Evolutionary conservation across 139 green algal genomes (phyloP).

Genomic region (Picochlorum sp.): DNA sequence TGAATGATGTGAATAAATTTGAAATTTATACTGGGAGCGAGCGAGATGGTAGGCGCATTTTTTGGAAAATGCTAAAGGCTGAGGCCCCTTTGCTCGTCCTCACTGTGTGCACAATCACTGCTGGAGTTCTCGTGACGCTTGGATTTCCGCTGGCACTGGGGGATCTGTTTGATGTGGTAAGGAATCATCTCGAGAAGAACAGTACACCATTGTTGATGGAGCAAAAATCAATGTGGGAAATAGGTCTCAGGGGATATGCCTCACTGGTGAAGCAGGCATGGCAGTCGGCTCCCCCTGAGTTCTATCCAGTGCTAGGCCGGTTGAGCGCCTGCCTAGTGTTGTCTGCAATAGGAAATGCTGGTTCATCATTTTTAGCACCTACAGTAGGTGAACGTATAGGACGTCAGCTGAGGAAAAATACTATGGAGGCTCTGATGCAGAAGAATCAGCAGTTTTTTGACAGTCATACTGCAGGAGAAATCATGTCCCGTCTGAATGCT

Average conservation of each 20-base stretch:
- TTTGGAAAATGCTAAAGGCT: conserved; percentile 5
- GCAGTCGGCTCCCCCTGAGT: conserved; percentile 2
- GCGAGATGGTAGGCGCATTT: too few relatives aligned
- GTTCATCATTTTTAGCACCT: conserved; percentile 5
- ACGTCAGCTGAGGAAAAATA: conserved; percentile 1
- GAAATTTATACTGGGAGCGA: too few relatives aligned
- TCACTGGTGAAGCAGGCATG: not conserved
- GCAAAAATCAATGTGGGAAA: not conserved
- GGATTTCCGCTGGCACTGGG: conserved; percentile 18
- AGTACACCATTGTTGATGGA: not conserved
- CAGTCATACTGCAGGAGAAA: conserved; percentile 8
- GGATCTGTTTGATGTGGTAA: conserved; percentile 18
- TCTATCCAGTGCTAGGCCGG: not conserved
- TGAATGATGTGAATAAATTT: too few relatives aligned
- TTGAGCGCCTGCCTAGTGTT: conserved; percentile 14
- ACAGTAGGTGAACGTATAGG: conserved; percentile 20
- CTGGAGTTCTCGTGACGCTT: conserved; percentile 5
- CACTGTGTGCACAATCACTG: not conserved
- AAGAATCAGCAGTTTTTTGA: conserved; percentile 19
- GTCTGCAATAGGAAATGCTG: conserved; percentile 5
- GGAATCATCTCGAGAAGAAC: not conserved
- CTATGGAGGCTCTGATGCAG: conserved; percentile 6
- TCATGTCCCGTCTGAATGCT: conserved; percentile 10
- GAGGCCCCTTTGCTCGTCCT: conserved; percentile 5
- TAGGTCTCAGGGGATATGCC: not conserved